Base-by-base conservation (phyloP, 306 rosid genomes). In the Calophaca sinica region DNA sequence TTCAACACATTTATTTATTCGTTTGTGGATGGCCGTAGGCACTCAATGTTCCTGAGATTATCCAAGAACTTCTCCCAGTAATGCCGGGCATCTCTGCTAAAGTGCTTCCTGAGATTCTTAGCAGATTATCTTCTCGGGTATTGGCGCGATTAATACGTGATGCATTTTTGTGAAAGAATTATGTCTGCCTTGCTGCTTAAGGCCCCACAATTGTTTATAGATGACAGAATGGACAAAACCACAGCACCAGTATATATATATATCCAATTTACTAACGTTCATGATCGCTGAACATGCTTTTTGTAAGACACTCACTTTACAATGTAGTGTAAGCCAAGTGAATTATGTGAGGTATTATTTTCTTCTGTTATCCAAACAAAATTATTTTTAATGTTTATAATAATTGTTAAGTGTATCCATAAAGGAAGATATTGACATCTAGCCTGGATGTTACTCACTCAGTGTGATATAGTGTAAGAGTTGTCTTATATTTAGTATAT, bases 121-220 rank as follows among this genome's bases (percentile, higher is more conserved):
- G 80, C 76, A 87, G 98, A 84, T 83, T 94, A 76, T 86, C 97
- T 77, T 94, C 98, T 76, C 93, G 98, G 68, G 90, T 91, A 70
- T 73, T 94, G 0, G 98, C 98, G 57, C 90, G 98, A 70, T 11
- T 91, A 63, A 86, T 94, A 51, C 91, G 96, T 5, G 98, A 94
- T 70, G 51, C 96, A 83, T 66, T 91, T 85, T 80, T 92, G 88
- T 94, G 77, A 87, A 15, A 8, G 9, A 11, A 44, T 33, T 49
- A 7, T 26, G 10, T 74, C 35, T 28, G 44, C 58, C 55, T 52
- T 6, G 36, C 58, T 69, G 59, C 78, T 6, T 10, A 66, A 81
- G 74, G 72, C 41, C 59, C 68, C 80, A 73, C 78, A 75, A 80
- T 52, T 82, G 81, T 88, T 82, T 74, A 75, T 79, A 83, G 41